These are phyloP conservation scores for Glycine latifolia DNA, from an alignment of 306 rosid genomes.

Conservation along the genomic window DNA sequence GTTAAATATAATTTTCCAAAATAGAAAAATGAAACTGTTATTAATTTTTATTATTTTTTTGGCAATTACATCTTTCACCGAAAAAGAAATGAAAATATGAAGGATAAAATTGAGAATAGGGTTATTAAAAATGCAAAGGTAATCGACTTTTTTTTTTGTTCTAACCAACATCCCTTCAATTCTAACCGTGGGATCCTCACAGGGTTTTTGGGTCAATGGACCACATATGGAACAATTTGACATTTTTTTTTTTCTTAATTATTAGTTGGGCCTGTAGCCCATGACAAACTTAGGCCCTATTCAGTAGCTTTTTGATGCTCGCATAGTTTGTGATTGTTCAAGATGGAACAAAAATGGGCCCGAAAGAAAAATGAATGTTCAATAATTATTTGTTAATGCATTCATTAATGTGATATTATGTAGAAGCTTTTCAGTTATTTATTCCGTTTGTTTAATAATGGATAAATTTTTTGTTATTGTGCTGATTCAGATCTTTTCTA, in stretches of 20 bases:
- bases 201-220: neutral
- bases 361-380: neutral
- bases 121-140: neutral
- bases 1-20: neutral
- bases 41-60: neutral
- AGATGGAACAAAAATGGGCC: neutral
- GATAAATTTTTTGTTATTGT: neutral
- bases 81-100: neutral
- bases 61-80: neutral
- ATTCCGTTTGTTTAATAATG: conserved; percentile 11
- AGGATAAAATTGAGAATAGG: neutral
- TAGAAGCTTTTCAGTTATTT: neutral
- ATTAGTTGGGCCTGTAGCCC: conserved; percentile 31
- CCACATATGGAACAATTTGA: neutral
- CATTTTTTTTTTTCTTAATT: neutral
- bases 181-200: conserved; percentile 20
- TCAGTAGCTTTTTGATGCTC: neutral
- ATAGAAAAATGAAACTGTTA: neutral
- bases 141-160: neutral
- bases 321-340: neutral
- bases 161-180: neutral
- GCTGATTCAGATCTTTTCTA: neutral
- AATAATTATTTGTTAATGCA: neutral
- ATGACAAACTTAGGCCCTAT: neutral
- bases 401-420: neutral